Percentiles rank a stretch among this genome's conserved stretches.
These are phyloP conservation scores for Metarhizium brunneum DNA, from an alignment of 2,329 filamentous ascomycete species.

Conservation along the genomic window DNA sequence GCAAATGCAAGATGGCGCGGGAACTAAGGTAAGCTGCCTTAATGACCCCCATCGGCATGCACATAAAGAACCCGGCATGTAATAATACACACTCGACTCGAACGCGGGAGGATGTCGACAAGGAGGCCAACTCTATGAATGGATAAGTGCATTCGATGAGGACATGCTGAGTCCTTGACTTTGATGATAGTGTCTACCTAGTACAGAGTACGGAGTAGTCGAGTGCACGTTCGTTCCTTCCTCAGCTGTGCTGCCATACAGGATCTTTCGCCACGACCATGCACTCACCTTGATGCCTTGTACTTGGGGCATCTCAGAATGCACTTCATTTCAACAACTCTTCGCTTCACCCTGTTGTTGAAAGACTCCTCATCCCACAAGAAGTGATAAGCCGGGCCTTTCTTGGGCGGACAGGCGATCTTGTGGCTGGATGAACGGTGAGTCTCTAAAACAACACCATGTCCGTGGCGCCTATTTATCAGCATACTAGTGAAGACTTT, in stretches of 20 bases:
- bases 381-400: no score
- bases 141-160: no score
- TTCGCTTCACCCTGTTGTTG: not conserved
- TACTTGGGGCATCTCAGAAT: no score
- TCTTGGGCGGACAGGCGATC: no score
- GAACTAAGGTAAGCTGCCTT: not conserved
- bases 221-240: not conserved
- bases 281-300: not conserved
- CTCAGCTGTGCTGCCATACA: not conserved
- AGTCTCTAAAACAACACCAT: no score
- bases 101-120: no score
- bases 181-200: not conserved
- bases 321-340: not conserved
- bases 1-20: not conserved
- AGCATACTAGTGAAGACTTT: no score
- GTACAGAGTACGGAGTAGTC: not conserved
- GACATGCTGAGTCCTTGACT: no score
- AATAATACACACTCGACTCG: not conserved
- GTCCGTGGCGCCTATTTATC: no score
- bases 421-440: no score
- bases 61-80: not conserved
- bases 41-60: not conserved
- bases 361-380: no score
- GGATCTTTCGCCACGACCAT: not conserved
- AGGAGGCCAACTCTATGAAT: no score